Evolutionary conservation across 805 yeast genomes (phyloP), one percentile per base, ranked within the genome.

Genomic region (Brettanomyces anomalus): DNA sequence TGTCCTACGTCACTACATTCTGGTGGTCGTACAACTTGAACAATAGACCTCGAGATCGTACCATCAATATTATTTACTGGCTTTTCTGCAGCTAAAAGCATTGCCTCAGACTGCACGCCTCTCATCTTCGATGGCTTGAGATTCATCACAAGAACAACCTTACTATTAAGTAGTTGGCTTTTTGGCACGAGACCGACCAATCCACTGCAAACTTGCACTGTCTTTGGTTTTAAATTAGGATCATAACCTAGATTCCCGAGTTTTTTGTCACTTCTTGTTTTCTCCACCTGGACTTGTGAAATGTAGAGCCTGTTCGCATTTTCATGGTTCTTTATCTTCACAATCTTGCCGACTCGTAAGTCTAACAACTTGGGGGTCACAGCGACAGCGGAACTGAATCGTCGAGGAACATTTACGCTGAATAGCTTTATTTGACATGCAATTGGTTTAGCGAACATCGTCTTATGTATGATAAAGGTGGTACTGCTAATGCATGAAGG

Each of bases 81-180:
- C 16, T 40, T 48, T 7, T 55, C 51, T 1, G 84, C 79, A n/a
- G 85, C 85, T 17, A 81, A 53, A 1, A 81, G 52, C 86, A 81
- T 81, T 0, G 82, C 85, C 48, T 78, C 76, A 2, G 84, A 77
- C 34, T 53, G 55, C 17, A 73, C 69, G 1, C 86, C 86, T 47
- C 85, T 62, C 73, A 81, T 72, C 53, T 77, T 78, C 10, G 77
- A 67, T 3, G 79, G 72, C 50, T 79, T 80, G 56, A 81, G 57
- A 51, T 81, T 81, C 5, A 72, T 67, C 17, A 79, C 64, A 2
- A 81, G 62, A 0, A 79, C 77, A 3, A 79, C 81, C 19, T 61
- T 52, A 4, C 63, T 57, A 24, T 61, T 52, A 4, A 61, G 46
- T 51, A 81, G 51, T 19, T 65, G 49, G 0, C 65, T 68, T 5